Conservation (phyloP, 2,329 filamentous ascomycete species). For the Eurotiales sp. region DNA sequence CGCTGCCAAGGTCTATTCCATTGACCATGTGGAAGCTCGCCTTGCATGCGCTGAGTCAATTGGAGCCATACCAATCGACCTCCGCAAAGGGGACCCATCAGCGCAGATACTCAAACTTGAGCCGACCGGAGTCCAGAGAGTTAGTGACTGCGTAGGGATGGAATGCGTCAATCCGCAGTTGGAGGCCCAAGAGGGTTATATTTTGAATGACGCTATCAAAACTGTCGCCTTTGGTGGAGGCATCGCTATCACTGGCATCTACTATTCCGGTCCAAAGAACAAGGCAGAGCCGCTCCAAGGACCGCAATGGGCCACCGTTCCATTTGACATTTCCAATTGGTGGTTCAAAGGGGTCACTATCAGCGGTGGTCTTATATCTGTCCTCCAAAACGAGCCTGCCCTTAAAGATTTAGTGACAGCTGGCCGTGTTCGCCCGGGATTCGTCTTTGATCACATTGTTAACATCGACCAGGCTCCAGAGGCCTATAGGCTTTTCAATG, state of each 20-base stretch:
- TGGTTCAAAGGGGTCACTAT: conserved; percentile 18
- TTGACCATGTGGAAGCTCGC: conserved; percentile 59
- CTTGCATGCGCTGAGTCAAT: conserved; percentile 55
- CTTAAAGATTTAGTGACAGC: conserved; percentile 24
- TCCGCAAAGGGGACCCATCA: conserved; percentile 53
- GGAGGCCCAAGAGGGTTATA: conserved; percentile 5
- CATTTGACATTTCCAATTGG: conserved; percentile 19
- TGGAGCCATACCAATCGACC: conserved; percentile 58
- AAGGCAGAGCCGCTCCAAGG: conserved; percentile 16
- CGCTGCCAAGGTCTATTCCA: conserved; percentile 57
- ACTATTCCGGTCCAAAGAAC: conserved; percentile 13
- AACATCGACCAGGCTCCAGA: conserved; percentile 28
- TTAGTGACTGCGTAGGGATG: conserved; percentile 17
- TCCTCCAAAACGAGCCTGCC: conserved; percentile 12
- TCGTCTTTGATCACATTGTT: conserved; percentile 25
- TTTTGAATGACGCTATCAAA: conserved; percentile 12
- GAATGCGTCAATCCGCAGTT: conserved; percentile 16
- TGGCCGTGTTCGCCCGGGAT: conserved; percentile 25
- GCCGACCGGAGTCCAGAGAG: conserved; percentile 17
- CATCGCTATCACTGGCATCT: conserved; percentile 23
- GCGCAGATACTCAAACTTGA: conserved; percentile 23
- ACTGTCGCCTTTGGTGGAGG: conserved; percentile 20
- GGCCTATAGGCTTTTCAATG: conserved; percentile 25
- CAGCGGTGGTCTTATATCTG: conserved; percentile 13
- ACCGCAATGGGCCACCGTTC: conserved; percentile 11